Evolutionary conservation across 352 stramenopile genomes (phyloP).

Genomic region (Pythium apleroticum): DNA sequence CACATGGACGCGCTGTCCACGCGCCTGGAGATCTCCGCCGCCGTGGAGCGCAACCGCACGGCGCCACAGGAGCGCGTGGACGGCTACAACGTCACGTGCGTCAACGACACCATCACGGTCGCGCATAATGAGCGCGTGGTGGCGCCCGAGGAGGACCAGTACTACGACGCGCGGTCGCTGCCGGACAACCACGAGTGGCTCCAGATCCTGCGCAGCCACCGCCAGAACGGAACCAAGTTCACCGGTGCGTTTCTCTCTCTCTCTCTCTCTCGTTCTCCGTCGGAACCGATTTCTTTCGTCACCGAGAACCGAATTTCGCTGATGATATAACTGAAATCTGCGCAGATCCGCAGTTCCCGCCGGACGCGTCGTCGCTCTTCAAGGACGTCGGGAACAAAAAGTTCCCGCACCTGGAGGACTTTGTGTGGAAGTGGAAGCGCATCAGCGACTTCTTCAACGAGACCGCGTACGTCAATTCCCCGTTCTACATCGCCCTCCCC

Average conservation of each 20-base stretch:
- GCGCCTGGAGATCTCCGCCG: constrained; percentile 68
- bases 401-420: constrained; percentile 71
- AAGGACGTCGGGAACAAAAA: constrained; percentile 62
- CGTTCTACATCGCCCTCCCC: background rate
- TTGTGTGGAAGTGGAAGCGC: constrained; percentile 84
- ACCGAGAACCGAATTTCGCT: background rate
- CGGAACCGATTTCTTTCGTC: background rate
- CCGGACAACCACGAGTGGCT: constrained; percentile 74
- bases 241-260: constrained; percentile 34
- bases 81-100: constrained; percentile 76
- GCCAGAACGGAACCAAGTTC: constrained; percentile 70
- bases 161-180: constrained; percentile 65
- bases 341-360: constrained; percentile 73
- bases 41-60: constrained; percentile 62
- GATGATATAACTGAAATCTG: background rate
- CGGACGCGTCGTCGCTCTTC: constrained; percentile 66
- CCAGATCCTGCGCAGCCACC: constrained; percentile 70
- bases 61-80: constrained; percentile 52
- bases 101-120: constrained; percentile 69
- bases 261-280: too few relatives aligned
- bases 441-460: constrained; percentile 86
- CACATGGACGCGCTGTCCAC: constrained; percentile 79
- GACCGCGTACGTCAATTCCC: constrained; percentile 49
- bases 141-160: constrained; percentile 54
- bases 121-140: constrained; percentile 61